These are phyloP conservation scores for Pseudogymnoascus sp. DNA, from an alignment of 2,329 filamentous ascomycete genomes.

Conservation along the genomic window DNA sequence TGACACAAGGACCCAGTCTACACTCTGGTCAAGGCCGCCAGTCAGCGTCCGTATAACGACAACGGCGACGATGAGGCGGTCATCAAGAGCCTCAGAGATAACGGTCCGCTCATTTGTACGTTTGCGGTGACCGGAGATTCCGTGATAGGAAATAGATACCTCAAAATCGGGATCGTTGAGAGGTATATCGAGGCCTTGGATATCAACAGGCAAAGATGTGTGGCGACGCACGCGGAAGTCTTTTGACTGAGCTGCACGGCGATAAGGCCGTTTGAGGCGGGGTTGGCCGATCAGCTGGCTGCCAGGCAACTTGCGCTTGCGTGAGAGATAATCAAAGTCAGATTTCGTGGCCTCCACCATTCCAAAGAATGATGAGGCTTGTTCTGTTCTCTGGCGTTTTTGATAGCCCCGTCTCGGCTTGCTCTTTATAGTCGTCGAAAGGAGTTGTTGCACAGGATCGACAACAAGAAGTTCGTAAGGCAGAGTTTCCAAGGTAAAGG, in stretches of 20 bases:
- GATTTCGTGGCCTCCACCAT: slow-evolving; percentile 7
- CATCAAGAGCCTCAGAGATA: slow-evolving; percentile 24
- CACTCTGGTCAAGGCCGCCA: slow-evolving; percentile 50
- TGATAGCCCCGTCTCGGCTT: slow-evolving; percentile 6
- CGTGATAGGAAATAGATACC: not conserved
- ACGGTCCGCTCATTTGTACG: slow-evolving; percentile 24
- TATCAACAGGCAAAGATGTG: slow-evolving; percentile 20
- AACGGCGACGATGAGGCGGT: slow-evolving; percentile 48
- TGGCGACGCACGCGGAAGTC: slow-evolving; percentile 18
- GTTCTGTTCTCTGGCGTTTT: not conserved
- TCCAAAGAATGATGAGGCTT: not conserved
- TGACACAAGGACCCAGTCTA: slow-evolving; percentile 54
- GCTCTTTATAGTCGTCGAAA: slow-evolving; percentile 9
- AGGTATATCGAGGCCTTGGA: slow-evolving; percentile 18
- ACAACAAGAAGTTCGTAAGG: slow-evolving; percentile 35
- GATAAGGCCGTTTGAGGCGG: not conserved
- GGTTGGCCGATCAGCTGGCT: not conserved
- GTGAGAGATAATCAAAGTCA: not conserved
- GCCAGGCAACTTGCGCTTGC: slow-evolving; percentile 1
- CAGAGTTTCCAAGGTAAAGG: slow-evolving; percentile 35
- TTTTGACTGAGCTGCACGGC: slow-evolving; percentile 21
- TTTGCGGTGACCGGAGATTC: slow-evolving; percentile 17
- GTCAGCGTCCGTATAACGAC: slow-evolving; percentile 49
- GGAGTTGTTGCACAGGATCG: slow-evolving; percentile 23
- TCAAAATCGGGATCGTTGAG: slow-evolving; percentile 7